Conservation (phyloP, 2,329 filamentous ascomycete genomes). For the Talaromyces pinophilus region DNA sequence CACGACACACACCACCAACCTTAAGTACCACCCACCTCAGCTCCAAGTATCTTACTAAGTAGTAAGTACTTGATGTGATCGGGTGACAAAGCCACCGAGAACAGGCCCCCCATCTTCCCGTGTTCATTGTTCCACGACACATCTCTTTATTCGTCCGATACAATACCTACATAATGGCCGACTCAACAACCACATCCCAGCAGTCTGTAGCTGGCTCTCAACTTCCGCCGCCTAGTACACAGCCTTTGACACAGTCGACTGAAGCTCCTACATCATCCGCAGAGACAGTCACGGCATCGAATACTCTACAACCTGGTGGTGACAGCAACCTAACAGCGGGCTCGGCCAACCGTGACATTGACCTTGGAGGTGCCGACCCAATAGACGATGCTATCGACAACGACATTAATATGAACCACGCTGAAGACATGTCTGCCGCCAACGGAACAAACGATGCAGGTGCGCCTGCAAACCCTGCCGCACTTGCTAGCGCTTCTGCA, state of each 20-base stretch:
- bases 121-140: constrained; percentile 9
- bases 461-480: constrained; percentile 28
- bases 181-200: constrained; percentile 14
- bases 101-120: neutral
- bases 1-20: neutral
- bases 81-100: constrained; percentile 14
- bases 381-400: constrained; percentile 40
- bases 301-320: constrained; percentile 12
- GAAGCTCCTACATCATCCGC: constrained; percentile 27
- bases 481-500: constrained; percentile 30
- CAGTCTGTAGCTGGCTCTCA: constrained; percentile 32
- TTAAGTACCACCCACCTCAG: constrained; percentile 9
- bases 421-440: constrained; percentile 27
- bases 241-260: constrained; percentile 28
- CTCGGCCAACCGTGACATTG: constrained; percentile 30
- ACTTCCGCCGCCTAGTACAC: constrained; percentile 27
- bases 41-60: neutral
- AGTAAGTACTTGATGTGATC: constrained; percentile 1
- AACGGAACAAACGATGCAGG: constrained; percentile 20
- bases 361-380: constrained; percentile 29
- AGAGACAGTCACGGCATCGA: neutral
- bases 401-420: constrained; percentile 41
- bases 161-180: constrained; percentile 17
- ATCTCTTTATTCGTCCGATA: constrained; percentile 9
- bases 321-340: constrained; percentile 22